These are phyloP conservation scores for Ambrosia trifida DNA, from an alignment of 129 eudicot species.

Conservation along the genomic window DNA sequence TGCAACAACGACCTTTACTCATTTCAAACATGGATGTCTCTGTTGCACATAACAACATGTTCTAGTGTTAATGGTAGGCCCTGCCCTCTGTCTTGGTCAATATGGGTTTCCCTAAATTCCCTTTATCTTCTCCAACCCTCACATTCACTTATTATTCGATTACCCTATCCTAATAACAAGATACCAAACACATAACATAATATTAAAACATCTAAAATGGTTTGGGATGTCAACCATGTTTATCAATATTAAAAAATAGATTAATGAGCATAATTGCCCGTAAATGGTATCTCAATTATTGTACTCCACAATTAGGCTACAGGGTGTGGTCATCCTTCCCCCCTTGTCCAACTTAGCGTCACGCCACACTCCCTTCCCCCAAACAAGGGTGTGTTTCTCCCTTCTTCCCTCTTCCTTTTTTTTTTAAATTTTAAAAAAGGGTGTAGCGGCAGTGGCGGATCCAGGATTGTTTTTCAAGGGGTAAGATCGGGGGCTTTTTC, in stretches of 20 bases:
- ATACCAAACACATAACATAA: conserved; percentile 10
- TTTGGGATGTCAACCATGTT: not conserved
- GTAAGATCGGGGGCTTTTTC: too few relatives aligned
- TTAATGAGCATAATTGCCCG: not conserved
- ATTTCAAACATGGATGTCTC: conserved; percentile 26
- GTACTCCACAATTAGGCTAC: not conserved
- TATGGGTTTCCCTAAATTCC: not conserved
- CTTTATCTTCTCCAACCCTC: too few relatives aligned
- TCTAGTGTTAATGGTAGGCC: conserved; percentile 17
- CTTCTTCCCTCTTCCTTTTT: too few relatives aligned
- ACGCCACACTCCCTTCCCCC: too few relatives aligned
- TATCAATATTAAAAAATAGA: not conserved
- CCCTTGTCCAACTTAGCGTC: too few relatives aligned
- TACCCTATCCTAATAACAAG: not conserved
- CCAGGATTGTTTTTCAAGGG: too few relatives aligned
- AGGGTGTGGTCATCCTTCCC: too few relatives aligned
- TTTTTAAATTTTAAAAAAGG: too few relatives aligned
- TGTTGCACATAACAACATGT: conserved; percentile 10
- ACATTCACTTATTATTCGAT: too few relatives aligned
- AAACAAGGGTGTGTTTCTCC: too few relatives aligned
- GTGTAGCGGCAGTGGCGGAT: too few relatives aligned
- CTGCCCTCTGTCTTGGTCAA: conserved; percentile 19
- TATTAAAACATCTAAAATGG: not conserved
- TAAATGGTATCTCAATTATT: not conserved
- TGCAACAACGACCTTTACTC: conserved; percentile 35